Evolutionary conservation across 768 basidiomycete genomes (phyloP).

Genomic region (Boletus subparvulus): DNA sequence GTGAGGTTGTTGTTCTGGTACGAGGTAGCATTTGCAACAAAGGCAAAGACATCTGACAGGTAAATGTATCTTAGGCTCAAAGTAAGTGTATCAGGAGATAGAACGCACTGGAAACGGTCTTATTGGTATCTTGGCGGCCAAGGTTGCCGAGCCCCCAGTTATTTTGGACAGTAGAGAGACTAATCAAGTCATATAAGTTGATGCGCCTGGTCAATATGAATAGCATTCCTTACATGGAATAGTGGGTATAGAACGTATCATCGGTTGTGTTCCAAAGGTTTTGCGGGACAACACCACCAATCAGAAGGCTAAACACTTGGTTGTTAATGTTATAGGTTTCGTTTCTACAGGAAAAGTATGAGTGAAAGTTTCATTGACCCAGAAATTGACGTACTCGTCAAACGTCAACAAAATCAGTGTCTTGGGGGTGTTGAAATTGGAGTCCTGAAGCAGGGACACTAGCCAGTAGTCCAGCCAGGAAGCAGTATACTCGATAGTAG

Average conservation of each 20-base stretch:
- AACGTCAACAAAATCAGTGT: conserved; percentile 64
- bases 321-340: conserved; percentile 44
- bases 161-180: conserved; percentile 52
- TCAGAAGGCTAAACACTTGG: conserved; percentile 43
- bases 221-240: conserved; percentile 39
- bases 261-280: conserved; percentile 46
- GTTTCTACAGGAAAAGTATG: conserved; percentile 11
- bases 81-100: neutral
- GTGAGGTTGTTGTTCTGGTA: conserved; percentile 42
- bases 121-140: conserved; percentile 57
- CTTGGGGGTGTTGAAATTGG: conserved; percentile 50
- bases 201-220: neutral
- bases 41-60: conserved; percentile 46
- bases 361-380: neutral
- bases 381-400: conserved; percentile 49
- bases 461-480: conserved; percentile 53
- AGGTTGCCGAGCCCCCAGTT: conserved; percentile 65
- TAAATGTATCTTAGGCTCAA: neutral
- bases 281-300: conserved; percentile 47
- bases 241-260: conserved; percentile 58
- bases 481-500: conserved; percentile 46
- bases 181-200: conserved; percentile 6
- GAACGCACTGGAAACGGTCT: conserved; percentile 29
- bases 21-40: conserved; percentile 47
- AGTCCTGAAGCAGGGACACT: conserved; percentile 47